A percentile compares a stretch with the other conserved stretches of the same genome.
Conservation (phyloP, 164 flowering plant genomes). For the Paratinospora sagittata region DNA sequence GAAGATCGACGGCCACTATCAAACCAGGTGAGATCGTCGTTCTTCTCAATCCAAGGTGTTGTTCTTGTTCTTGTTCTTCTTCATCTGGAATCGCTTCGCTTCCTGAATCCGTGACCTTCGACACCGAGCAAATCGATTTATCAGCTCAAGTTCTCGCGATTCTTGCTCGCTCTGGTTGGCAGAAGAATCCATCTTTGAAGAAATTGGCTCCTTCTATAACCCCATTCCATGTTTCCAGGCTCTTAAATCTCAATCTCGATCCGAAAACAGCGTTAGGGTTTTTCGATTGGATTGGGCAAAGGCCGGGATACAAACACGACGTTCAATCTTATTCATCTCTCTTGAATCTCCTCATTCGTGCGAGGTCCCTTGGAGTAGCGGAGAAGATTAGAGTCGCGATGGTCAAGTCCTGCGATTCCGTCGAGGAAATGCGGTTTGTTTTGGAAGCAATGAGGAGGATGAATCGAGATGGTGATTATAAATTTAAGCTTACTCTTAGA, state of each 20-base stretch:
- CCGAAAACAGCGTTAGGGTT: constrained; percentile 50
- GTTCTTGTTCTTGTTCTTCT: constrained; percentile 7
- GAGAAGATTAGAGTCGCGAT: constrained; percentile 40
- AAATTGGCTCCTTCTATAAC: constrained; percentile 37
- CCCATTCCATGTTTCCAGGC: constrained; percentile 42
- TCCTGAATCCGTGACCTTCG: constrained; percentile 4
- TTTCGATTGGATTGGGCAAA: constrained; percentile 45
- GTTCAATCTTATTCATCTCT: constrained; percentile 38
- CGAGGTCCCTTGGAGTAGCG: constrained; percentile 30
- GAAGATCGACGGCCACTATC: constrained; percentile 24
- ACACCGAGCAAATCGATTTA: constrained; percentile 16
- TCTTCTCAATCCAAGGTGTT: constrained; percentile 5
- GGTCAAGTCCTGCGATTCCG: constrained; percentile 44
- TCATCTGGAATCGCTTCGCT: not conserved
- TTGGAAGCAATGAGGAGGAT: constrained; percentile 30
- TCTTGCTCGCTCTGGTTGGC: constrained; percentile 49
- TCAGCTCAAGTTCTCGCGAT: constrained; percentile 33
- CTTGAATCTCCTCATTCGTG: constrained; percentile 37
- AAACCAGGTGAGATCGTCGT: constrained; percentile 19
- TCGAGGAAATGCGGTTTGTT: constrained; percentile 36
- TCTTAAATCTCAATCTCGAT: constrained; percentile 37
- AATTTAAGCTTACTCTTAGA: constrained; percentile 43
- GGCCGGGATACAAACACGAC: constrained; percentile 46
- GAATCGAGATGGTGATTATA: constrained; percentile 23
- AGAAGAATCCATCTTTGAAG: constrained; percentile 45